Conservation (phyloP, 306 rosid genomes). For the Potentilla sterilis region DNA sequence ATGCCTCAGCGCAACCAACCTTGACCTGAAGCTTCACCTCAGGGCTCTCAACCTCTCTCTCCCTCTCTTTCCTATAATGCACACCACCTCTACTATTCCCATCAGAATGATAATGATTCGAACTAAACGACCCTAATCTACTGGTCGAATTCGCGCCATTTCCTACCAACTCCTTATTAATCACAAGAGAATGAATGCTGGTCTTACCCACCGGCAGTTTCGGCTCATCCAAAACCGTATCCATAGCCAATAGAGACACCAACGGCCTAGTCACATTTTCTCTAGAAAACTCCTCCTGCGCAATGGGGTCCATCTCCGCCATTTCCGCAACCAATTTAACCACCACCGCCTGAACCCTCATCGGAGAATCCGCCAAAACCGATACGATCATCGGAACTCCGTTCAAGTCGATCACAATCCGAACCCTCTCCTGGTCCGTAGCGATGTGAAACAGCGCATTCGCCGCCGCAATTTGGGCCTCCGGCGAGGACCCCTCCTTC, state of each 20-base stretch:
- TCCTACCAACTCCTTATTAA: conserved; percentile 33
- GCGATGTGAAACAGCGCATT: conserved; percentile 52
- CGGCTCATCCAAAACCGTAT: conserved; percentile 56
- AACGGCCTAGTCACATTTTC: conserved; percentile 74
- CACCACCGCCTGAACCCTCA: conserved; percentile 58
- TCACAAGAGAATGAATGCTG: conserved; percentile 60
- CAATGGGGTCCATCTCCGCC: conserved; percentile 48
- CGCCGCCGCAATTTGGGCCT: conserved; percentile 72
- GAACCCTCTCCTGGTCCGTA: conserved; percentile 41
- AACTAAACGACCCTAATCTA: conserved; percentile 16
- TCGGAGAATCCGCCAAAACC: conserved; percentile 56
- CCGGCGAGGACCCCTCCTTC: conserved; percentile 54
- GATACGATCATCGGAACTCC: conserved; percentile 61
- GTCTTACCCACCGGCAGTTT: conserved; percentile 37
- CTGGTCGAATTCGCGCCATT: conserved; percentile 1
- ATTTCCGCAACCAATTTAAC: conserved; percentile 63
- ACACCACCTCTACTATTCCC: conserved; percentile 54
- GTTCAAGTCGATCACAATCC: conserved; percentile 27
- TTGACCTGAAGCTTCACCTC: conserved; percentile 55
- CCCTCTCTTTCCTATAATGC: conserved; percentile 50
- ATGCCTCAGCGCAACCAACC: conserved; percentile 69
- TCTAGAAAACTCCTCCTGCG: conserved; percentile 70
- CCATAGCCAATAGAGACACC: conserved; percentile 61
- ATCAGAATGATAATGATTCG: conserved; percentile 41
- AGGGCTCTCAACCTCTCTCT: conserved; percentile 52